phyloP scores from a whole-genome alignment of 164 flowering plant genomes.

The Magnolia officinalis region DNA sequence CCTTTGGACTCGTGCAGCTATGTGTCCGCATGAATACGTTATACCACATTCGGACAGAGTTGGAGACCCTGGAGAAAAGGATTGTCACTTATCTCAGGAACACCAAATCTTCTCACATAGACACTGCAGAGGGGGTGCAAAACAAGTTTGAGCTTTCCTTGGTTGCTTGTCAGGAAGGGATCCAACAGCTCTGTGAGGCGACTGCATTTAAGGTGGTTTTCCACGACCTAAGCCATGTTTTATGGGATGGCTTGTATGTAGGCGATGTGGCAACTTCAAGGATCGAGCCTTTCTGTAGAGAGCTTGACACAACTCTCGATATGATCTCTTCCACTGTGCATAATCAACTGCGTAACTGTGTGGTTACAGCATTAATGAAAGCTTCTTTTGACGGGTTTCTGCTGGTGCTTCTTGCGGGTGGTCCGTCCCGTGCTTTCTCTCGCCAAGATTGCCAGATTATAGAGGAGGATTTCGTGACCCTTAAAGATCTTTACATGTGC shows the following conservation, averaged over 20 bases:
- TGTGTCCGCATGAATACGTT: slow-evolving; percentile 81
- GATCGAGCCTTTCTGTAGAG: slow-evolving; percentile 64
- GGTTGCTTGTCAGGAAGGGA: slow-evolving; percentile 64
- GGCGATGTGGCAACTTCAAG: slow-evolving; percentile 62
- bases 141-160: slow-evolving; percentile 58
- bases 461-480: slow-evolving; percentile 71
- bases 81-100: slow-evolving; percentile 36
- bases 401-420: slow-evolving; percentile 84
- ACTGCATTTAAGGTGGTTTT: slow-evolving; percentile 68
- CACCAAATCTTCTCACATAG: slow-evolving; percentile 34
- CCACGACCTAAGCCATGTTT: slow-evolving; percentile 58
- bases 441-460: slow-evolving; percentile 50
- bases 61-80: slow-evolving; percentile 56
- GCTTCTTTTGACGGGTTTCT: slow-evolving; percentile 88
- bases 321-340: slow-evolving; percentile 53
- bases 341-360: slow-evolving; percentile 56
- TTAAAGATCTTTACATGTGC: slow-evolving; percentile 68
- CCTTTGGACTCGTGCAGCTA: slow-evolving; percentile 52
- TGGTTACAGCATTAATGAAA: slow-evolving; percentile 72
- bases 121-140: slow-evolving; percentile 32
- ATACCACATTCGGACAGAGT: slow-evolving; percentile 50
- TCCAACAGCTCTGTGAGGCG: slow-evolving; percentile 67
- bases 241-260: slow-evolving; percentile 75
- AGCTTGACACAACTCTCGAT: slow-evolving; percentile 60
- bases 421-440: slow-evolving; percentile 67